phyloP scores from a whole-genome alignment of 768 basidiomycete genomes.

The Suillus cothurnatus region DNA sequence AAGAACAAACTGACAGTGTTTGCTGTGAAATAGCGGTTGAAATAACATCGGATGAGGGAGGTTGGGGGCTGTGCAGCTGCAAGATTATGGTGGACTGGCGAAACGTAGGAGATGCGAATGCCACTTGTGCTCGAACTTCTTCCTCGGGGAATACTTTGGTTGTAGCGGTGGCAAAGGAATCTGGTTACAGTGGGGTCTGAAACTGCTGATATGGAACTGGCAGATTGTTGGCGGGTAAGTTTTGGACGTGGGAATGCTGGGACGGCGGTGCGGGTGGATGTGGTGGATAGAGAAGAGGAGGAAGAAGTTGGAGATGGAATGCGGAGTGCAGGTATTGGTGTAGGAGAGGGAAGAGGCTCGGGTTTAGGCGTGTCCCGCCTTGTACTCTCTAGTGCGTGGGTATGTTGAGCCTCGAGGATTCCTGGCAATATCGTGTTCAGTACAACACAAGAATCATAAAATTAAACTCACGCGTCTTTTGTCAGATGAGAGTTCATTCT shows the following conservation, averaged over 20 bases:
- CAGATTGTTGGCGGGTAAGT: constrained; percentile 15
- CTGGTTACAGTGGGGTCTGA: constrained; percentile 31
- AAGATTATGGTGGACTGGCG: constrained; percentile 9
- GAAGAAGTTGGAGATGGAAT: constrained; percentile 54
- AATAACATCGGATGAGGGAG: constrained; percentile 45
- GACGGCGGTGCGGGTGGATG: constrained; percentile 72
- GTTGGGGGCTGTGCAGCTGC: constrained; percentile 23
- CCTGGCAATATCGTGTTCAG: constrained; percentile 22
- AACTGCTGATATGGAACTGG: constrained; percentile 25
- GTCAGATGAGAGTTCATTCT: constrained; percentile 57
- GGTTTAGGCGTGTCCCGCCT: constrained; percentile 11
- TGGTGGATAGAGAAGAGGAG: constrained; percentile 71
- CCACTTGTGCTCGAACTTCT: constrained; percentile 19
- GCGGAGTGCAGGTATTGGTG: constrained; percentile 27
- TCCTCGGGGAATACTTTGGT: constrained; percentile 12
- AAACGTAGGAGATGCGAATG: constrained; percentile 14
- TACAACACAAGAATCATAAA: not conserved
- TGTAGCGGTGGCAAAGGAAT: constrained; percentile 10
- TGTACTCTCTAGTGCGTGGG: constrained; percentile 27
- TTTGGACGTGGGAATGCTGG: constrained; percentile 37
- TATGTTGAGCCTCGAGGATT: constrained; percentile 37
- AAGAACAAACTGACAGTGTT: constrained; percentile 46
- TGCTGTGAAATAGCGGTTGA: constrained; percentile 50
- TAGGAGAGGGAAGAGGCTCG: constrained; percentile 22
- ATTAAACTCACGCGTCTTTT: constrained; percentile 51